Conservation (phyloP, 139 green algal genomes). For the Picocystis salinarum region DNA sequence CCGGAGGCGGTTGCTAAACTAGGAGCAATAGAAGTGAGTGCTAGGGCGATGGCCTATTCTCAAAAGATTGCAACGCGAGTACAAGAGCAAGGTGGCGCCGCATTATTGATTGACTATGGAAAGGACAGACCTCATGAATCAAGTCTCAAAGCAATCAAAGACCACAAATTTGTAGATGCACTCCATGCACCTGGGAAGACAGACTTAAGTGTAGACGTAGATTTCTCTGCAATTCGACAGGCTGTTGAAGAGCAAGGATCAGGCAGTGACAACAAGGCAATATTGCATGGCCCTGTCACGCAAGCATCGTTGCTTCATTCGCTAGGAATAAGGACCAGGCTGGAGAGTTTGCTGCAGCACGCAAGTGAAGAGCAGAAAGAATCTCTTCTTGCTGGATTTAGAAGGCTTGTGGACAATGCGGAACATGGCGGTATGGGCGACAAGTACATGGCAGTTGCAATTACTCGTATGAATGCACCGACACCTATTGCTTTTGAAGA, state of each 20-base stretch:
- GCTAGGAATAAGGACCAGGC: conserved; percentile 45
- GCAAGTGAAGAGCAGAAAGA: conserved; percentile 10
- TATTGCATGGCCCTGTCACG: conserved; percentile 41
- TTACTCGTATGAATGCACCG: too few relatives aligned
- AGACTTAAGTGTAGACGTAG: conserved; percentile 80
- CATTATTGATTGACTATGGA: conserved; percentile 90
- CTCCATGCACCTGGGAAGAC: conserved; percentile 53
- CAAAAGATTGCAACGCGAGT: conserved; percentile 47
- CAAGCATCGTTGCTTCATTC: conserved; percentile 48
- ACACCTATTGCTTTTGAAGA: too few relatives aligned
- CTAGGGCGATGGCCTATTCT: conserved; percentile 39
- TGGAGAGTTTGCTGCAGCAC: conserved; percentile 26
- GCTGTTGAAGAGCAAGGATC: conserved; percentile 1
- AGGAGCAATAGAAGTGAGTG: conserved; percentile 9
- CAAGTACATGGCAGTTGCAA: too few relatives aligned
- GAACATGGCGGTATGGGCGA: conserved; percentile 1
- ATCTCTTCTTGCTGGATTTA: conserved; percentile 12
- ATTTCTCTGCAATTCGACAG: conserved; percentile 58
- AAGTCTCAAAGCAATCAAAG: conserved; percentile 45
- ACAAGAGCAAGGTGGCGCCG: conserved; percentile 40
- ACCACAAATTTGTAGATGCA: conserved; percentile 33
- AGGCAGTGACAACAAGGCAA: conserved; percentile 10
- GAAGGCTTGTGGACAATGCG: conserved; percentile 12
- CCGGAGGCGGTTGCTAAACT: neutral
- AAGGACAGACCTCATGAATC: conserved; percentile 40